Percentiles rank a stretch among this genome's conserved stretches.
phyloP scores from a whole-genome alignment of 441 rosid species.

The Metrosideros polymorpha region DNA sequence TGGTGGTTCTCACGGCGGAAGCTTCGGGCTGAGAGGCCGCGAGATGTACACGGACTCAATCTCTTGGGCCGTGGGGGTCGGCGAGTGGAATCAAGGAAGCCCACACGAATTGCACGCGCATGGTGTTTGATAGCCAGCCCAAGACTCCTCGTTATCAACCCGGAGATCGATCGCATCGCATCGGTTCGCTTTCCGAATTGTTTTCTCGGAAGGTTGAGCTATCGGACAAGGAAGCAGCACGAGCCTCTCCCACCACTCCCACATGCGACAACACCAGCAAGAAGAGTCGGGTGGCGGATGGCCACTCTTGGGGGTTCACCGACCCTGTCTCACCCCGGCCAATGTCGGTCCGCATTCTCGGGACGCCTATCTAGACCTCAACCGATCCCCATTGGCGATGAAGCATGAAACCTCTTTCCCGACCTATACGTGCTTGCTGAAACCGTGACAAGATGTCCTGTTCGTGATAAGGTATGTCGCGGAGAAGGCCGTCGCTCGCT shows the following conservation, averaged over 20 bases:
- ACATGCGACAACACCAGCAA: too few relatives aligned
- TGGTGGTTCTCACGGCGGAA: background rate
- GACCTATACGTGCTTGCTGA: background rate
- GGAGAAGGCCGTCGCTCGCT: background rate
- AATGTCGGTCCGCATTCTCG: background rate
- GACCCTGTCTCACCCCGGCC: background rate
- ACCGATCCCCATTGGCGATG: background rate
- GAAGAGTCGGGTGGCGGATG: background rate
- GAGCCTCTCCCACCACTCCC: too few relatives aligned
- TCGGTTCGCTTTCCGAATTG: too few relatives aligned
- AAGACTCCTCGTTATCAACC: too few relatives aligned
- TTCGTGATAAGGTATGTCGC: background rate
- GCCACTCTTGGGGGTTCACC: background rate
- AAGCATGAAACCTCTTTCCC: background rate
- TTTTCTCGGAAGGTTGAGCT: too few relatives aligned
- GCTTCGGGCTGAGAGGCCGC: background rate
- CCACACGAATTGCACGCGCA: background rate
- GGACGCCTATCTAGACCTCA: background rate
- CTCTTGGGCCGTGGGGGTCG: background rate
- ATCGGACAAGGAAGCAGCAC: too few relatives aligned
- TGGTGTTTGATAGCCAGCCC: background rate
- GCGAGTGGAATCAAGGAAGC: background rate
- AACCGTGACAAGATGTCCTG: background rate
- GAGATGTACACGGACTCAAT: background rate
- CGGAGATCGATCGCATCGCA: too few relatives aligned